phyloP scores from a whole-genome alignment of 2,329 filamentous ascomycete species.

The Colletotrichum tabaci region DNA sequence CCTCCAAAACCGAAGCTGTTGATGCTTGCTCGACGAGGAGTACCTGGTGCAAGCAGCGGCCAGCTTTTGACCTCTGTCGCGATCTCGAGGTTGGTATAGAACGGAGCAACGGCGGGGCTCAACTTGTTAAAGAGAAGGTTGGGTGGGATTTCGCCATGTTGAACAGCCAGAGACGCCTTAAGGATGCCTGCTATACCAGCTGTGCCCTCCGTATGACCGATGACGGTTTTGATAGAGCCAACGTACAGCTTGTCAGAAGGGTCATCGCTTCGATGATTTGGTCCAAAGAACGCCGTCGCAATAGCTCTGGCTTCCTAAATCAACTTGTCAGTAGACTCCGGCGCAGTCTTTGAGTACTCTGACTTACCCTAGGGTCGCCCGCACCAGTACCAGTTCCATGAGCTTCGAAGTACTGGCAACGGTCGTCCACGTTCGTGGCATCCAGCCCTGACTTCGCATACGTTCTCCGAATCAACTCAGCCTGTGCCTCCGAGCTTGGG shows the following conservation, averaged over 20 bases:
- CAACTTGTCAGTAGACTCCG: constrained; percentile 63
- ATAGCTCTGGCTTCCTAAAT: constrained; percentile 50
- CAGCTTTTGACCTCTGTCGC: neutral
- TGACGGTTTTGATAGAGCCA: constrained; percentile 34
- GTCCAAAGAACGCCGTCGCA: constrained; percentile 44
- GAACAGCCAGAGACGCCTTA: constrained; percentile 44
- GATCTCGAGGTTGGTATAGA: neutral
- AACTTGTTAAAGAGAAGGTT: constrained; percentile 50
- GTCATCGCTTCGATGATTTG: constrained; percentile 27
- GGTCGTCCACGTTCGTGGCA: constrained; percentile 33
- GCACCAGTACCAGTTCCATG: constrained; percentile 47
- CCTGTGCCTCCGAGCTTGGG: constrained; percentile 51
- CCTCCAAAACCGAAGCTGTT: constrained; percentile 7
- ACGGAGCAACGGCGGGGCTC: constrained; percentile 48
- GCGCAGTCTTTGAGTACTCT: constrained; percentile 61
- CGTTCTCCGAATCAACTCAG: constrained; percentile 45
- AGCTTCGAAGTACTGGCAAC: constrained; percentile 45
- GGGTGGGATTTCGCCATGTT: constrained; percentile 46
- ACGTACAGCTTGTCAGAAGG: neutral
- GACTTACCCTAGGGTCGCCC: neutral
- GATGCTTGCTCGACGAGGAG: neutral
- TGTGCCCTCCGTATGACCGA: constrained; percentile 48
- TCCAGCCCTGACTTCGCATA: constrained; percentile 45
- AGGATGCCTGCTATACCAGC: constrained; percentile 48
- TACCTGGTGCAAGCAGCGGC: neutral